phyloP scores from a whole-genome alignment of 2,329 filamentous ascomycete species.

The Fusarium sp. region DNA sequence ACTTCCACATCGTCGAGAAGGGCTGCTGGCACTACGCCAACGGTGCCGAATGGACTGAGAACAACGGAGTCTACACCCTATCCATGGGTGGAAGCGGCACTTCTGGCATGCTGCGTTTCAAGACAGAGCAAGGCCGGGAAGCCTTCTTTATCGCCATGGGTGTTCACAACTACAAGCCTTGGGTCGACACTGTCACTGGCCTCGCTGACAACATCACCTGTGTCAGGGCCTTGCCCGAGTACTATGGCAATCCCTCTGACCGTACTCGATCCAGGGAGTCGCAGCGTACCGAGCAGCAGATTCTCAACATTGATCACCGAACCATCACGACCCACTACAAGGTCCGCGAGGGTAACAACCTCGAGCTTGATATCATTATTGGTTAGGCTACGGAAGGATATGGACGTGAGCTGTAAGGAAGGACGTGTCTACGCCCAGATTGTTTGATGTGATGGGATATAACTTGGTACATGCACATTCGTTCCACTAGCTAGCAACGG shows the following conservation, averaged over 20 bases:
- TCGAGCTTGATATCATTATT: constrained; percentile 36
- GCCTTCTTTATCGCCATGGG: constrained; percentile 36
- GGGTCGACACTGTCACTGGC: constrained; percentile 34
- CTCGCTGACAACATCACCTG: constrained; percentile 31
- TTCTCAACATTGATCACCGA: constrained; percentile 33
- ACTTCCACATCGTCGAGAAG: constrained; percentile 34
- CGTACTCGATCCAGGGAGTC: constrained; percentile 17
- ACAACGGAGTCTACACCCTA: constrained; percentile 19
- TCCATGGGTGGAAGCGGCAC: constrained; percentile 36
- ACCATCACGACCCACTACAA: constrained; percentile 30
- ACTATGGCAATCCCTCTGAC: constrained; percentile 28
- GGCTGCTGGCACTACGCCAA: constrained; percentile 39
- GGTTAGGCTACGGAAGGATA: neutral
- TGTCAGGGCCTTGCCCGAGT: constrained; percentile 36
- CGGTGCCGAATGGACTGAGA: constrained; percentile 26
- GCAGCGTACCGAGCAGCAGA: constrained; percentile 27
- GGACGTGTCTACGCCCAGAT: neutral
- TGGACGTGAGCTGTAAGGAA: no score
- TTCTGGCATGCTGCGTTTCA: constrained; percentile 37
- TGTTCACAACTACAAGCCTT: constrained; percentile 38
- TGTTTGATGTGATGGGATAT: neutral
- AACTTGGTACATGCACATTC: neutral
- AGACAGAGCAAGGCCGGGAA: constrained; percentile 36
- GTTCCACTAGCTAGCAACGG: neutral
- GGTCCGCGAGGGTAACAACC: constrained; percentile 27